Base-by-base conservation (phyloP, 2,329 filamentous ascomycete species). In the Hypoxylon sp. region DNA sequence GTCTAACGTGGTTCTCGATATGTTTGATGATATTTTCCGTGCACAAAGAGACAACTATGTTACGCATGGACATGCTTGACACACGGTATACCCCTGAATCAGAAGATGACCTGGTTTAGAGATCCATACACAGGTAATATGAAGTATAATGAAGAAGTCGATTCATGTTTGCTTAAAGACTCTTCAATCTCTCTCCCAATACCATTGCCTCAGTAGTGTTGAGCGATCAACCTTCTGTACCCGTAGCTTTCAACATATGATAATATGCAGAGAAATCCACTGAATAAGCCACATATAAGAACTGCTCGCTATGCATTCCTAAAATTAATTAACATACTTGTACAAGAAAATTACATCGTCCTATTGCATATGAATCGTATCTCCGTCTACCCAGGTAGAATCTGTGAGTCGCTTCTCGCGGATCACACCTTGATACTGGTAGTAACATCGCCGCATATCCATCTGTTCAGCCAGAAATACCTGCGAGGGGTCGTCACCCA, bases 401-500 rank as follows among this genome's bases (percentile, higher is more conserved):
- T 52, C 44, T 22, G 61, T 65, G 13, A 70, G 44, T 14, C 70
- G 65, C 53, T 68, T 72, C 52, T 70, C 68, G 14, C 24, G 55
- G 37, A 72, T 65, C 35, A 31, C 35, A 42, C 68, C 68, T 13
- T 59, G 48, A 8, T 54, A 60, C n/a, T 70, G 68, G 60, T 72
- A 72, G 44, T 72, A 72, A 54, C 70, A 72, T 3, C 68, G 65
- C n/a, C 54, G 53, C 70, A 72, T 70, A 33, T 72, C 68, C 5
- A 53, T 70, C 47, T 61, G 62, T 6, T 59, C 54, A 24, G 62
- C 63, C 17, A 72, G 29, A 8, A 5, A 14, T 6, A 37, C 19
- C 19, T 62, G 58, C 33, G 35, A 29, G 3, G 68, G 68, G 2
- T 55, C 22, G 24, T 70, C 64, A 26, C 60, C 42, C 5, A 50